A percentile compares a stretch with the other conserved stretches of the same genome.
These are phyloP conservation scores for Chlorella sorokiniana DNA, from an alignment of 139 green algal species.

Conservation along the genomic window DNA sequence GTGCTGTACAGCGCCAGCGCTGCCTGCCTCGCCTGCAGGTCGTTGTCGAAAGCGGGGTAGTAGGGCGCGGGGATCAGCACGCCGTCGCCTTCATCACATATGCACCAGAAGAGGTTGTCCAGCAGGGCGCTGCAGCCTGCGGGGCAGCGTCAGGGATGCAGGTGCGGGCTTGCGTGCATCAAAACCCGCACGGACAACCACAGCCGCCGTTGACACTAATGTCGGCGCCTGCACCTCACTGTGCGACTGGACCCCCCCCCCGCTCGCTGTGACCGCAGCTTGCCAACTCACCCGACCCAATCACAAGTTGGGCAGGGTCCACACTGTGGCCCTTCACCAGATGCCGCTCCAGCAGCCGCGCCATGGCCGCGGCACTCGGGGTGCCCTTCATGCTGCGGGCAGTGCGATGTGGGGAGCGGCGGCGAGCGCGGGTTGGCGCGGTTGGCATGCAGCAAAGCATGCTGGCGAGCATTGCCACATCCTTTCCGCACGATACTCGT, in stretches of 20 bases:
- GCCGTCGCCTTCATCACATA: slow-evolving; percentile 48
- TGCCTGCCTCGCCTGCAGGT: slow-evolving; percentile 45
- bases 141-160: not conserved
- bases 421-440: not conserved
- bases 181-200: not conserved
- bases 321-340: slow-evolving; percentile 59
- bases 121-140: slow-evolving; percentile 63
- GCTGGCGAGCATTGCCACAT: not conserved
- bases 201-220: not conserved
- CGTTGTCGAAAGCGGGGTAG: slow-evolving; percentile 85
- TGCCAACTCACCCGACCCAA: slow-evolving; percentile 1
- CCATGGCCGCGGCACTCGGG: slow-evolving; percentile 43
- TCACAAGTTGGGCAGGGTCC: slow-evolving; percentile 18
- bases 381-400: slow-evolving; percentile 38
- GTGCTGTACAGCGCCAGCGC: not conserved
- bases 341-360: slow-evolving; percentile 46
- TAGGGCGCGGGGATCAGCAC: slow-evolving; percentile 79
- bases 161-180: not conserved
- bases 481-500: not conserved
- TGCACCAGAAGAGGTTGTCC: slow-evolving; percentile 63
- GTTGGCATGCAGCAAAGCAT: not conserved
- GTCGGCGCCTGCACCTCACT: not conserved
- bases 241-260: too few relatives aligned
- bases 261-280: too few relatives aligned
- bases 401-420: not conserved